Conservation (phyloP, 345 rosid species). For the Ricinus communis region DNA sequence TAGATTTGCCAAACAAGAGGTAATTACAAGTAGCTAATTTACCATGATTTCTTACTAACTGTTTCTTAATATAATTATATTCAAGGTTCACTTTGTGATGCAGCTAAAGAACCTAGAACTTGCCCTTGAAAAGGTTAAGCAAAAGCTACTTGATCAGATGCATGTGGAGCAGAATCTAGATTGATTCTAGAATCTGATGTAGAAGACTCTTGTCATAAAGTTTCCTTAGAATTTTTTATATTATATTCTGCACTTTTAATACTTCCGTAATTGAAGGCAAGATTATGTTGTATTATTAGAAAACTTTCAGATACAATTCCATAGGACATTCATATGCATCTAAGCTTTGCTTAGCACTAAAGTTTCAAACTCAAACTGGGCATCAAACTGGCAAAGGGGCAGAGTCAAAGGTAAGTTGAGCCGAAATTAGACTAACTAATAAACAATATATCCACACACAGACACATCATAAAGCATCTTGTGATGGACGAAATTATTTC, state of each 20-base stretch:
- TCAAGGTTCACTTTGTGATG: slow-evolving; percentile 12
- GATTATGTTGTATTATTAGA: neutral
- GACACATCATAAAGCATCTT: no score
- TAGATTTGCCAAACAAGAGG: slow-evolving; percentile 55
- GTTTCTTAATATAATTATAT: neutral
- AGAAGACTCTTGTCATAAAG: neutral
- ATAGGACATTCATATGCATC: neutral
- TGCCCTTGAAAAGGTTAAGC: slow-evolving; percentile 39
- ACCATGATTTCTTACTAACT: neutral
- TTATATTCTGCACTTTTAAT: neutral
- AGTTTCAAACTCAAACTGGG: neutral
- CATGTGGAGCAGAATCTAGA: slow-evolving; percentile 27
- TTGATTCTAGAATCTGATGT: neutral
- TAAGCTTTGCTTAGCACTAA: neutral
- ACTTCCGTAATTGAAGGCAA: neutral
- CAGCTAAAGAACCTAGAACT: slow-evolving; percentile 49
- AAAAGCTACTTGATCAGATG: slow-evolving; percentile 33
- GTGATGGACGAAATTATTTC: no score
- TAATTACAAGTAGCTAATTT: slow-evolving; percentile 10
- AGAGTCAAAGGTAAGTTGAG: no score
- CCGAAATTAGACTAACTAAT: no score
- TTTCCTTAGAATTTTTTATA: neutral
- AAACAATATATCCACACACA: neutral
- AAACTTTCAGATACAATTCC: neutral
- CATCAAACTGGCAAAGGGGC: neutral